Percentiles rank a stretch among this genome's conserved stretches.
Conservation (phyloP, 352 stramenopile species). For the Phytophthora hybrid region DNA sequence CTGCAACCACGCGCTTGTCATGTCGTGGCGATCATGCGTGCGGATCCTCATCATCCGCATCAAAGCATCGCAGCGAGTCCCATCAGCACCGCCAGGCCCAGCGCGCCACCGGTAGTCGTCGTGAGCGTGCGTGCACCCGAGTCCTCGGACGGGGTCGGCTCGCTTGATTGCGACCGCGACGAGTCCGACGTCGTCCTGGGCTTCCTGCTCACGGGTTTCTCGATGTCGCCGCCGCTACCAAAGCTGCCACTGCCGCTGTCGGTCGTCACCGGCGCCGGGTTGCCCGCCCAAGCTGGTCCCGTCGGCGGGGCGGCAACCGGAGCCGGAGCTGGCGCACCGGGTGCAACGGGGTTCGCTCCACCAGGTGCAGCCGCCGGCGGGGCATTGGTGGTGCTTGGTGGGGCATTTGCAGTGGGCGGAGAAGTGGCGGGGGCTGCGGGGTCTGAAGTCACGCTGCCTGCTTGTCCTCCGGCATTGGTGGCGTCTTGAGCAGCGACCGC, state of each 20-base stretch:
- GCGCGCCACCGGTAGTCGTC: constrained; percentile 5
- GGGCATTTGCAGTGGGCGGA: constrained; percentile 4
- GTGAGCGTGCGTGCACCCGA: constrained; percentile 14
- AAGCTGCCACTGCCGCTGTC: constrained; percentile 31
- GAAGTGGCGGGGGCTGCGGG: constrained; percentile 5
- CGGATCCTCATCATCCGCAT: constrained; percentile 25
- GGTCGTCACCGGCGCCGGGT: constrained; percentile 23
- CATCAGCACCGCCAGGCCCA: constrained; percentile 14
- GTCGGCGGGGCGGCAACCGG: constrained; percentile 4
- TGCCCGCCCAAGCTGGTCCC: constrained; percentile 4
- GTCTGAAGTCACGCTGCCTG: constrained; percentile 27
- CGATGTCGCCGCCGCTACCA: constrained; percentile 22
- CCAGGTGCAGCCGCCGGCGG: not conserved
- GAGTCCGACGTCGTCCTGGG: constrained; percentile 21
- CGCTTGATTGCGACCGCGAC: constrained; percentile 19
- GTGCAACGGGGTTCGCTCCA: constrained; percentile 1
- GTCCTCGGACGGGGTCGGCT: constrained; percentile 20
- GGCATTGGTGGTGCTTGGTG: not conserved
- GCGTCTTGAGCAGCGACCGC: constrained; percentile 35
- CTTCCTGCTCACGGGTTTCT: constrained; percentile 20
- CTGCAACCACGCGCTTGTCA: constrained; percentile 30
- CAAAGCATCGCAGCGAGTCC: constrained; percentile 35
- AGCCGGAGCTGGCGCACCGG: constrained; percentile 5
- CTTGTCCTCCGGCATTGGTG: constrained; percentile 27
- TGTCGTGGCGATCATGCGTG: constrained; percentile 34